A percentile compares a stretch with the other conserved stretches of the same genome.
phyloP scores from a whole-genome alignment of 257 asterid species.

The Rauvolfia tetraphylla region DNA sequence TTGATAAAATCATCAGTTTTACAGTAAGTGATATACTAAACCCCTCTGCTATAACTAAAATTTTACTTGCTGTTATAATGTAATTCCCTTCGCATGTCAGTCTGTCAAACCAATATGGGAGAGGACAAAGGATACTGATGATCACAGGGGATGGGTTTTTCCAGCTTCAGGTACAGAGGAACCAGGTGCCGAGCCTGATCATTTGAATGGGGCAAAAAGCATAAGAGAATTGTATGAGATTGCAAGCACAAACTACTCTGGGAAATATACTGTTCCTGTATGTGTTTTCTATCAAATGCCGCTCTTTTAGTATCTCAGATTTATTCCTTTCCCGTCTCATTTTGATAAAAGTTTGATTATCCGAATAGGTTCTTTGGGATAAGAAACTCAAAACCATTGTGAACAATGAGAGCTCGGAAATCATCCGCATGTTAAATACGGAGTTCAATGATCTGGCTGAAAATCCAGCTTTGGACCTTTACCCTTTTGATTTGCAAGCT shows the following conservation, averaged over 20 bases:
- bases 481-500: slow-evolving; percentile 70
- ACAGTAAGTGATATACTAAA: slow-evolving; percentile 38
- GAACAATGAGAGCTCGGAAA: slow-evolving; percentile 86
- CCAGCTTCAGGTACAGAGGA: slow-evolving; percentile 64
- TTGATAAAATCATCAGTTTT: slow-evolving; percentile 65
- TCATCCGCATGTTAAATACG: slow-evolving; percentile 85
- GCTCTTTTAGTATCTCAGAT: neutral
- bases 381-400: slow-evolving; percentile 77
- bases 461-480: slow-evolving; percentile 70
- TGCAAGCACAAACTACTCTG: slow-evolving; percentile 78
- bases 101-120: slow-evolving; percentile 83
- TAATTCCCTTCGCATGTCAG: slow-evolving; percentile 30
- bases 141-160: slow-evolving; percentile 96
- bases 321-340: neutral
- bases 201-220: slow-evolving; percentile 66
- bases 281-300: slow-evolving; percentile 12
- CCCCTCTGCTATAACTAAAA: neutral
- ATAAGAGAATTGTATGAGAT: slow-evolving; percentile 74
- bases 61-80: neutral
- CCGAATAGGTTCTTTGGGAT: slow-evolving; percentile 87
- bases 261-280: slow-evolving; percentile 88
- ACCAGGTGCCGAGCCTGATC: slow-evolving; percentile 77
- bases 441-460: slow-evolving; percentile 81
- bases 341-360: slow-evolving; percentile 1
- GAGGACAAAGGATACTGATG: slow-evolving; percentile 84